These are phyloP conservation scores for baker's yeast (Saccharomyces cerevisiae) DNA, from an alignment of 805 yeast species.

Conservation along the genomic window DNA sequence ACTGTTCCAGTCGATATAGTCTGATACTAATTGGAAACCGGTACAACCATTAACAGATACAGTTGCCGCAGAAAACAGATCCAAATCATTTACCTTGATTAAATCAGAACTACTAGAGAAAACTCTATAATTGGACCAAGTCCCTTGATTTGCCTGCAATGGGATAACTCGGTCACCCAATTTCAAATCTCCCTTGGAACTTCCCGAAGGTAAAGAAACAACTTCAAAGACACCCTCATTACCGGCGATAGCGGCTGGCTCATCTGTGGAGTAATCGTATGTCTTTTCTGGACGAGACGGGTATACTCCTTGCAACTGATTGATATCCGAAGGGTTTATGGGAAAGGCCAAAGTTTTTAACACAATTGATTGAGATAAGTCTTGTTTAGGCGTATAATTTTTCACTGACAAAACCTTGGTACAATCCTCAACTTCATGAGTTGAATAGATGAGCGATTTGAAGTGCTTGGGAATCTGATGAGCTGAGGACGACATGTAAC, in stretches of 20 bases:
- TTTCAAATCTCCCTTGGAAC: constrained; percentile 36
- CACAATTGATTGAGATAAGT: constrained; percentile 33
- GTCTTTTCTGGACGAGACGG: constrained; percentile 61
- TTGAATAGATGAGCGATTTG: constrained; percentile 27
- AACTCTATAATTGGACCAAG: constrained; percentile 80
- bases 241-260: constrained; percentile 79
- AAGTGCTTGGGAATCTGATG: constrained; percentile 16
- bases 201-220: constrained; percentile 51
- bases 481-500: not conserved
- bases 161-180: constrained; percentile 90
- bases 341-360: constrained; percentile 72
- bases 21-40: constrained; percentile 79
- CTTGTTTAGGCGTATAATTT: constrained; percentile 23
- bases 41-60: constrained; percentile 88
- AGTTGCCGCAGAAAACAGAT: constrained; percentile 72
- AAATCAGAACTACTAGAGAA: constrained; percentile 45
- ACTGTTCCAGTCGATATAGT: constrained; percentile 37
- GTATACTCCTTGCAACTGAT: constrained; percentile 78
- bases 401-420: constrained; percentile 23
- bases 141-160: constrained; percentile 67
- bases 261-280: constrained; percentile 45
- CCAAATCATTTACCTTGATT: constrained; percentile 43
- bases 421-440: constrained; percentile 25
- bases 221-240: constrained; percentile 90
- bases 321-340: constrained; percentile 82